These are phyloP conservation scores for Saussurea involucrata DNA, from an alignment of 129 eudicot genomes.

Conservation along the genomic window DNA sequence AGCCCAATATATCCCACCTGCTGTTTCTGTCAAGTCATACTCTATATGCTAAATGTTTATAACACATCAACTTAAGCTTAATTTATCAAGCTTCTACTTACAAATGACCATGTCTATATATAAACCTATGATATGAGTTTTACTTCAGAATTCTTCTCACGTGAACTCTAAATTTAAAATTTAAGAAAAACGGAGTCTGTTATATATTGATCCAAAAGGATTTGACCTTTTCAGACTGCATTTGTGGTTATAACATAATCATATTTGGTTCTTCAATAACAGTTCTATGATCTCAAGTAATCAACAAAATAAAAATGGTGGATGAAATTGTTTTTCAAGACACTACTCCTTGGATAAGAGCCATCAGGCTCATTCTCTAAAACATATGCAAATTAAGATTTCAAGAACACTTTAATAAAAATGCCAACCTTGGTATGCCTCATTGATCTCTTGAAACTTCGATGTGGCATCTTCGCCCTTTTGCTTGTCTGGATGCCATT, in stretches of 20 bases:
- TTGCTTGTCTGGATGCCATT: conserved; percentile 96
- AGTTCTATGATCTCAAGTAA: not conserved
- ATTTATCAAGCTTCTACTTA: not conserved
- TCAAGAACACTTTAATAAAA: not conserved
- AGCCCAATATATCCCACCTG: not conserved
- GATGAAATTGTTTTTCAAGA: too few species aligned
- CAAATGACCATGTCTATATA: not conserved
- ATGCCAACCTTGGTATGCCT: conserved; percentile 73
- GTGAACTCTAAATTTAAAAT: not conserved
- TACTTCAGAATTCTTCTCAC: not conserved
- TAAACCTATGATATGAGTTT: not conserved
- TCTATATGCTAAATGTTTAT: not conserved
- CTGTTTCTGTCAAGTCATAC: not conserved
- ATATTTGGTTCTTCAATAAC: not conserved
- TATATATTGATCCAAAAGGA: too few species aligned
- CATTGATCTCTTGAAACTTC: conserved; percentile 85
- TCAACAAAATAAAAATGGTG: not conserved
- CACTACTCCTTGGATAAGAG: not conserved
- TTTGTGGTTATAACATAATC: too few species aligned
- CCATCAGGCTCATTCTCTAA: not conserved
- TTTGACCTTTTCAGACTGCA: too few species aligned
- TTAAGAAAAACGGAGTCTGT: not conserved
- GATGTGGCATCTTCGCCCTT: conserved; percentile 70
- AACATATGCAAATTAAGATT: not conserved
- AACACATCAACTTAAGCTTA: not conserved